Evolutionary conservation across 306 rosid genomes (phyloP).

Genomic region (Mimosa pudica): DNA sequence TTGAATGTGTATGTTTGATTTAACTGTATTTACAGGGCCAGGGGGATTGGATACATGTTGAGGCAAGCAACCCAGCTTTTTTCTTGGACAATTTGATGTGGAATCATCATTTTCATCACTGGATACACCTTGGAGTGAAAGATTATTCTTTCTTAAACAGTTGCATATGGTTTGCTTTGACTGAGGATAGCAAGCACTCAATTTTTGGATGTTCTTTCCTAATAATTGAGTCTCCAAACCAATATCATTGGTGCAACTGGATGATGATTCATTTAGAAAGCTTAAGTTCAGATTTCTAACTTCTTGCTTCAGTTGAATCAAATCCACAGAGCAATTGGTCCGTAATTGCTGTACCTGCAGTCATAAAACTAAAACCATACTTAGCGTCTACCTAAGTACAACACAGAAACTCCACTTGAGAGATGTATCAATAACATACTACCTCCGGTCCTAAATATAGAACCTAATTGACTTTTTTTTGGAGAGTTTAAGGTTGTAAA

Average conservation of each 20-base stretch:
- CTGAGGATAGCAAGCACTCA: constrained; percentile 53
- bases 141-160: constrained; percentile 60
- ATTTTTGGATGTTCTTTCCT: constrained; percentile 47
- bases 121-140: constrained; percentile 41
- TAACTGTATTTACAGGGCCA: constrained; percentile 27
- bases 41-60: constrained; percentile 47
- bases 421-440: too few relatives aligned
- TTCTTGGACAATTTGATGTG: constrained; percentile 46
- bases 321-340: constrained; percentile 60
- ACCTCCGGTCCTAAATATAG: too few relatives aligned
- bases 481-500: too few relatives aligned
- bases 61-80: constrained; percentile 48
- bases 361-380: constrained; percentile 38
- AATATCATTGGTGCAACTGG: constrained; percentile 38
- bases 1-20: constrained; percentile 39
- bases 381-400: constrained; percentile 25
- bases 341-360: constrained; percentile 65
- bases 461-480: too few relatives aligned
- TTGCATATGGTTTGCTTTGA: constrained; percentile 56
- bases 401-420: too few relatives aligned
- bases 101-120: constrained; percentile 54
- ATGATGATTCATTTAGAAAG: constrained; percentile 41
- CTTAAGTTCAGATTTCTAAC: constrained; percentile 45
- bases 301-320: constrained; percentile 53
- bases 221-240: constrained; percentile 43